A percentile compares a stretch with the other conserved stretches of the same genome.
phyloP scores from a whole-genome alignment of 2,329 filamentous ascomycete species.

The Pyrenophora seminiperda region DNA sequence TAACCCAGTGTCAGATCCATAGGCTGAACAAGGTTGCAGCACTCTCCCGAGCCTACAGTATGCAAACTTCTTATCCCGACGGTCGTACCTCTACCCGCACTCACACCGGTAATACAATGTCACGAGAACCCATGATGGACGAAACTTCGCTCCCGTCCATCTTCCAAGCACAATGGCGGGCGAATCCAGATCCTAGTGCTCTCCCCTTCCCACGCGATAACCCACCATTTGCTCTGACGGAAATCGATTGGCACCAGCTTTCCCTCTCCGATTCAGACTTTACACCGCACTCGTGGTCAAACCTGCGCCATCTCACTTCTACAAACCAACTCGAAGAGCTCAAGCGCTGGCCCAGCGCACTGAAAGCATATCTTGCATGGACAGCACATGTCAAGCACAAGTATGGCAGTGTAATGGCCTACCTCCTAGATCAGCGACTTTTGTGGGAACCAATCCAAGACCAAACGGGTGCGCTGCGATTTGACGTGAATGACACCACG shows the following conservation, averaged over 20 bases:
- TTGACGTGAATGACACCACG: constrained; percentile 52
- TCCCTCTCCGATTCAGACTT: constrained; percentile 39
- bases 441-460: constrained; percentile 52
- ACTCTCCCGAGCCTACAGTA: not conserved
- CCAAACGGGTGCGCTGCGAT: constrained; percentile 31
- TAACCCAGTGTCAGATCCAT: too few relatives aligned
- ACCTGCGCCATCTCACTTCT: constrained; percentile 43
- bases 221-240: constrained; percentile 45
- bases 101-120: constrained; percentile 14
- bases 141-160: constrained; percentile 33
- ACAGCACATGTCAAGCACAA: constrained; percentile 58
- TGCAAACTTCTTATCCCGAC: not conserved
- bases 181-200: constrained; percentile 40
- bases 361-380: constrained; percentile 66
- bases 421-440: constrained; percentile 61
- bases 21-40: not conserved
- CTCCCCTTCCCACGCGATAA: constrained; percentile 43
- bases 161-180: constrained; percentile 39
- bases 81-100: not conserved
- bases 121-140: constrained; percentile 23
- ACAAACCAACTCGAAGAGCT: constrained; percentile 61
- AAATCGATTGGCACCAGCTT: constrained; percentile 44
- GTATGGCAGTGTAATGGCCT: constrained; percentile 63
- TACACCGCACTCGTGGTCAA: constrained; percentile 44
- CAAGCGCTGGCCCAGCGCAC: constrained; percentile 63